Evolutionary conservation across 208 protist species (phyloP), one percentile per base, ranked within the genome.

Genomic region (Trypanosoma boissoni): DNA sequence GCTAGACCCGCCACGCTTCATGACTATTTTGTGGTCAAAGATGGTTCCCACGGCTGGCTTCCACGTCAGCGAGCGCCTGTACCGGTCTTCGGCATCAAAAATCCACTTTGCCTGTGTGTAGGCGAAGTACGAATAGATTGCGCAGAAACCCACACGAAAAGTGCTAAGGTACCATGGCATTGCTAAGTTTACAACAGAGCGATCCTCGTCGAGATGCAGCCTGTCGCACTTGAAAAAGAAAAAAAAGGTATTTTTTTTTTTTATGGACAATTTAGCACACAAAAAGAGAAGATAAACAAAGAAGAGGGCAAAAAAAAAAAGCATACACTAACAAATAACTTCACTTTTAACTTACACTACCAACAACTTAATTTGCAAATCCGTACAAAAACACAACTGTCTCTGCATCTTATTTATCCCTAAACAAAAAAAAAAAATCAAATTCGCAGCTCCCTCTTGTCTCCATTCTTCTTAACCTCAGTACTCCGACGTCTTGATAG

Each of bases 151-250:
- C 2, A 88, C 73, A 7, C 88, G 73, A 50, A 92, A 95, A 1
- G 78, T 63, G 57, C 83, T 92, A 2, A 92, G 41, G 45, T 95
- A 95, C 85, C 88, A 95, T 58, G 88, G 79, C 88, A 95, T 94
- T 8, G 37, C 23, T 9, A 42, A 5, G 31, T 29, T 36, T 26
- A 42, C 42, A 32, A 18, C 43, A 39, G 23, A 37, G 50, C 34
- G 12, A 20, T 9, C 36, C 36, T n/a, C 6, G 14, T 29, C 6
- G 14, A n/a, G 14, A 24, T 29, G 14, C 6, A 14, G 14, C n/a
- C n/a, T n/a, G n/a, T n/a, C n/a, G n/a, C n/a, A n/a, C n/a, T 36
- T n/a, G 6, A 44, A 16, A 57, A 31, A 60, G 12, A 39, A 18
- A 12, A 45, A 58, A 20, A 28, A 21, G 10, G 9, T 8, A 18